Conservation (phyloP, 306 rosid species). For the Spatholobus suberectus region DNA sequence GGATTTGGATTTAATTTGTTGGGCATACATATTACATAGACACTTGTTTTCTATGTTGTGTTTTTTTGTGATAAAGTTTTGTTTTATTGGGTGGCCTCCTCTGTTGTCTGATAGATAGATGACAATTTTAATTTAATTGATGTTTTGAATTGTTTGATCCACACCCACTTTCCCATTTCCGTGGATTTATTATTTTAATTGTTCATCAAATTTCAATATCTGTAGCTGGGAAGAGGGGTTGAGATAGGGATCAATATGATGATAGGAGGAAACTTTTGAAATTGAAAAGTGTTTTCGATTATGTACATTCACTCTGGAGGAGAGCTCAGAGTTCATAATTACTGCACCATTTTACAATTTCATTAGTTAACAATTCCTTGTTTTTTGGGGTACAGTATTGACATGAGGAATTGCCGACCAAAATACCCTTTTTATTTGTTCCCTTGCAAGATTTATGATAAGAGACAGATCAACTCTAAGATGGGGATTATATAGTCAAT, state of each 20-base stretch:
- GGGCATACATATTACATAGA: neutral
- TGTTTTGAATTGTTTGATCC: slow-evolving; percentile 15
- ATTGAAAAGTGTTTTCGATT: neutral
- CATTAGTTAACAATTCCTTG: neutral
- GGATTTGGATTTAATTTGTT: neutral
- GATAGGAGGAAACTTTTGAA: neutral
- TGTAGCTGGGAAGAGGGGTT: neutral
- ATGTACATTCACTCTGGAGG: neutral
- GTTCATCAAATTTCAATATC: neutral
- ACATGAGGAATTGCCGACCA: neutral
- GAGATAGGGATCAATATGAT: neutral
- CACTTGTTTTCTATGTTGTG: neutral
- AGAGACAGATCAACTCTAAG: neutral
- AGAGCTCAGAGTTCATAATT: neutral
- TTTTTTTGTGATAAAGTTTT: neutral
- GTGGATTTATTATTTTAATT: neutral
- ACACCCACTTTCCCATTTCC: neutral
- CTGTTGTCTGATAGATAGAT: neutral
- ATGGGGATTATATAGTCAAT: neutral
- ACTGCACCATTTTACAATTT: neutral
- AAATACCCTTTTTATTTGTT: neutral
- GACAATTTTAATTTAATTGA: neutral
- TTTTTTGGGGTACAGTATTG: neutral
- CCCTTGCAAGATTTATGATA: neutral
- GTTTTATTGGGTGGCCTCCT: neutral